Evolutionary conservation across 805 yeast species (phyloP).

Genomic region (Pichia thaimueangensis): DNA sequence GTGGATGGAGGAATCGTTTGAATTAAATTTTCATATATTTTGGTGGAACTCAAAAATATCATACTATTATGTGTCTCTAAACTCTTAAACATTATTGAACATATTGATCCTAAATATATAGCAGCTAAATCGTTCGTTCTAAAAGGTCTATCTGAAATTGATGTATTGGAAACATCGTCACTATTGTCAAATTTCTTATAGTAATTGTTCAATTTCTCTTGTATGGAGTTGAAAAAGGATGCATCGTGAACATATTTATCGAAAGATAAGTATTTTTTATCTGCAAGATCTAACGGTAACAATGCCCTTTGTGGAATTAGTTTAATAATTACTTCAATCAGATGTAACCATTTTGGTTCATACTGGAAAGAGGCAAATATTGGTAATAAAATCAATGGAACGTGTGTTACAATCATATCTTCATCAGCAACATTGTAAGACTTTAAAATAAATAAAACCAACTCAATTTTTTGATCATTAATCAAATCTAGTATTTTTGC

Average conservation of each 20-base stretch:
- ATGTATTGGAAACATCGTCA: not conserved
- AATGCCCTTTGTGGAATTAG: slow-evolving; percentile 60
- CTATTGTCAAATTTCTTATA: slow-evolving; percentile 10
- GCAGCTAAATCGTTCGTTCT: slow-evolving; percentile 39
- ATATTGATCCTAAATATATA: slow-evolving; percentile 30
- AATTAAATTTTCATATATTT: slow-evolving; percentile 32
- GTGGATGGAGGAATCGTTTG: slow-evolving; percentile 40
- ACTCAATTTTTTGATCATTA: slow-evolving; percentile 33
- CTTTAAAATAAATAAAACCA: slow-evolving; percentile 53
- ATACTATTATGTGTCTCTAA: slow-evolving; percentile 14
- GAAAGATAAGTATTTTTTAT: slow-evolving; percentile 12
- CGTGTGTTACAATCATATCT: slow-evolving; percentile 71
- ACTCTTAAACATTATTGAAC: slow-evolving; percentile 18
- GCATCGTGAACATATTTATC: slow-evolving; percentile 4
- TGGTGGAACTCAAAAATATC: slow-evolving; percentile 29
- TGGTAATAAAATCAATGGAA: slow-evolving; percentile 61
- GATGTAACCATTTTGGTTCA: slow-evolving; percentile 31
- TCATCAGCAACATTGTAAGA: slow-evolving; percentile 78
- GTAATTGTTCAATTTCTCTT: slow-evolving; percentile 14
- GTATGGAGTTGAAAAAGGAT: slow-evolving; percentile 12
- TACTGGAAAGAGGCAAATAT: slow-evolving; percentile 29
- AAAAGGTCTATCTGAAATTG: slow-evolving; percentile 30
- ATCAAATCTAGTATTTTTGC: slow-evolving; percentile 46
- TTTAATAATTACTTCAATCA: slow-evolving; percentile 40
- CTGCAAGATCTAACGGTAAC: slow-evolving; percentile 44